A percentile compares a stretch with the other conserved stretches of the same genome.
Conservation (phyloP, 2,329 filamentous ascomycete species). For the Fusarium paranaense region DNA sequence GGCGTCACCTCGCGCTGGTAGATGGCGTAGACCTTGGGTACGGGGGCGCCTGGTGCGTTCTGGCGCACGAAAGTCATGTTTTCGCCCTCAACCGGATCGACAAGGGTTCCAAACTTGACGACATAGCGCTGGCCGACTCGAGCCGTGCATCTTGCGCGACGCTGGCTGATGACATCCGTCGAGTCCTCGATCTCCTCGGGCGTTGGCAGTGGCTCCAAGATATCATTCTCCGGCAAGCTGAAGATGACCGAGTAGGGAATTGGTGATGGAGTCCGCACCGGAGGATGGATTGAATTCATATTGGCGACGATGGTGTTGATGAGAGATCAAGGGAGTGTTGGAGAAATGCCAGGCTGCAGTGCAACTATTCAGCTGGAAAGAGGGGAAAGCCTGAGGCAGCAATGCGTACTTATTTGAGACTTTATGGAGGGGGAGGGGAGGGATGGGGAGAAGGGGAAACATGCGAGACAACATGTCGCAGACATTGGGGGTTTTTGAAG, state of each 20-base stretch:
- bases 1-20: conserved; percentile 1
- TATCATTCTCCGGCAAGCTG: neutral
- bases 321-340: neutral
- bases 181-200: conserved; percentile 17
- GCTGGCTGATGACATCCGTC: conserved; percentile 2
- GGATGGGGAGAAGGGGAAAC: neutral
- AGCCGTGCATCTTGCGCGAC: neutral
- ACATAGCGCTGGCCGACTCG: conserved; percentile 5
- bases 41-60: conserved; percentile 3
- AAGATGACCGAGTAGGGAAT: conserved; percentile 9
- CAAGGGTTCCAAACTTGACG: conserved; percentile 18
- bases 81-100: conserved; percentile 17
- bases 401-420: neutral
- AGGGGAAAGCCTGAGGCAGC: neutral
- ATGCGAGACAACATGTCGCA: neutral
- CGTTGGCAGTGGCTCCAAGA: conserved; percentile 21
- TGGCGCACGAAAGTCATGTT: conserved; percentile 15
- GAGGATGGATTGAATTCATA: neutral
- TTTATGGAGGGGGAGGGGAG: neutral
- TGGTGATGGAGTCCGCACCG: neutral
- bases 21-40: conserved; percentile 21
- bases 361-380: neutral
- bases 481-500: neutral
- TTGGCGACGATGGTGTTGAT: neutral
- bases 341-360: neutral